Evolutionary conservation across 2,329 filamentous ascomycete species (phyloP), one percentile per base, ranked within the genome.

Genomic region (Ceratocystis eucalypticola): DNA sequence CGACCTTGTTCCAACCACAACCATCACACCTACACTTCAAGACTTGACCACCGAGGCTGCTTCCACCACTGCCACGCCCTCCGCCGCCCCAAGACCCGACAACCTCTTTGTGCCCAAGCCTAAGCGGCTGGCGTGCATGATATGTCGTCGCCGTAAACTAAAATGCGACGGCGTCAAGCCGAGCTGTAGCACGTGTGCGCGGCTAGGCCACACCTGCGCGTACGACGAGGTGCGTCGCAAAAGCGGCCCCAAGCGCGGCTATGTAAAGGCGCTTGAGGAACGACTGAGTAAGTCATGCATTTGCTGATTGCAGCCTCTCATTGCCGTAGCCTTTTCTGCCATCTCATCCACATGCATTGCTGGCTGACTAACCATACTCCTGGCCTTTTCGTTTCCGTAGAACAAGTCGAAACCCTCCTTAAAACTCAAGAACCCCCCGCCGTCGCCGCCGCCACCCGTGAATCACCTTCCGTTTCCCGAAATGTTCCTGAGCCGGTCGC

Each of bases 51-150:
- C 72, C 72, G 62, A 22, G 6, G 15, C 25, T 10, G 12, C 70
- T 70, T 71, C 76, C 61, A 73, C 74, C 66, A 76, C 76, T 68
- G 71, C 73, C 68, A 70, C 73, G 66, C 69, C 70, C 41, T 69
- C 74, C 65, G 72, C 74, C 66, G 77, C 77, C 68, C 78, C 79
- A 68, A 75, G 75, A 67, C 72, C 75, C 69, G 81, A 82, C 70
- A 85, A 86, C 69, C 75, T 78, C 62, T 80, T 75, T 71, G 80
- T 90, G 25, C 87, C 88, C 62, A 89, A 89, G 72, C 86, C 87
- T n/a, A 97, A 97, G 80, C 85, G 93, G 71, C 88, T 97, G 72
- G 94, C 94, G 46, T 99, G 94, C 75, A 89, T 96, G 73, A 86
- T 97, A 69, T 99, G 94, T 74, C 83, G 93, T 72, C 94, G 92